Evolutionary conservation across 805 yeast species (phyloP).

Genomic region (Ogataea angusta): DNA sequence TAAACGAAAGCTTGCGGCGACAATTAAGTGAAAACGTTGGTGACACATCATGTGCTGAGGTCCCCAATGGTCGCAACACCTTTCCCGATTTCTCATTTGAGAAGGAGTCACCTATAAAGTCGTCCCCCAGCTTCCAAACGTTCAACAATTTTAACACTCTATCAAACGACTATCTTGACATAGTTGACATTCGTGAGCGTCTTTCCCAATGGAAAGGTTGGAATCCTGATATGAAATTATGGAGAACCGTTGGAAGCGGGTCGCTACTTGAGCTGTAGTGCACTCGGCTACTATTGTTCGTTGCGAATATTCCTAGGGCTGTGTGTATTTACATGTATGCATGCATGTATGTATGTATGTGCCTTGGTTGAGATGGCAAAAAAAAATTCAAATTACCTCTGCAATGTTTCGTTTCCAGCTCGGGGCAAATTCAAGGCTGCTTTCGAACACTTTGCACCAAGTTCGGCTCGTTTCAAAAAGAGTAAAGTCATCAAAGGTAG

Average conservation of each 20-base stretch:
- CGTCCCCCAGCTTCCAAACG: constrained; percentile 23
- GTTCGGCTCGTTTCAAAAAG: not conserved
- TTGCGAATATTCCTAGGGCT: not conserved
- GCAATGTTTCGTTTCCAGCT: not conserved
- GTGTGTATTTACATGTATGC: not conserved
- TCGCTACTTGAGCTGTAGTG: constrained; percentile 48
- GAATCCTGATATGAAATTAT: constrained; percentile 81
- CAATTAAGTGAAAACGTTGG: too few species aligned
- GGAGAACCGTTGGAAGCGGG: constrained; percentile 73
- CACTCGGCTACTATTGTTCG: constrained; percentile 6
- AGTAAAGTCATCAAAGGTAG: constrained; percentile 44
- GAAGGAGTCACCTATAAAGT: too few species aligned
- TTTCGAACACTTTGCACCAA: not conserved
- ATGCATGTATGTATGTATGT: too few species aligned
- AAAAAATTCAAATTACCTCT: not conserved
- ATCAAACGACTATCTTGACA: constrained; percentile 40
- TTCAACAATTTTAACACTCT: constrained; percentile 22
- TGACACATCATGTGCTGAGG: too few species aligned
- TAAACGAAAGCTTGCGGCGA: too few species aligned
- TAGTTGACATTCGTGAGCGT: constrained; percentile 53
- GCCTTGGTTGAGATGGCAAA: too few species aligned
- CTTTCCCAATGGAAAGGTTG: constrained; percentile 76
- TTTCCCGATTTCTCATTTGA: too few species aligned
- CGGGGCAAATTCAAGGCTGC: not conserved
- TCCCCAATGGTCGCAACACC: too few species aligned